Evolutionary conservation across 257 asterid genomes (phyloP), one percentile per base, ranked within the genome.

Genomic region (Scutellaria minor): DNA sequence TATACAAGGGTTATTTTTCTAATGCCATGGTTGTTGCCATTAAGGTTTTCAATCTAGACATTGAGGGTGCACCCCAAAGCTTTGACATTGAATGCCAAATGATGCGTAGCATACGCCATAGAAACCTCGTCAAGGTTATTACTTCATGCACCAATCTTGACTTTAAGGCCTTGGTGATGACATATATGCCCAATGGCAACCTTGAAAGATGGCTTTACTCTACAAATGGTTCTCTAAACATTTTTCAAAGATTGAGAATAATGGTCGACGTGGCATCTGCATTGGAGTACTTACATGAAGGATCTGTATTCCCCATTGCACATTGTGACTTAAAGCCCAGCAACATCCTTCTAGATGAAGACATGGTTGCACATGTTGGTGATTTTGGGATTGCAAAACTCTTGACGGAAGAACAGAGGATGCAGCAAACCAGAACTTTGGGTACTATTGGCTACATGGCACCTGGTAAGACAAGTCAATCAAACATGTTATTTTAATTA

Each of bases 381-480:
- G 74, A 69, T 45, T 69, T 69, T 69, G 74, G 74, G 31, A 55
- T 69, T 31, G 44, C 74, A 9, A 69, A 69, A 27, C 62, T 55
- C 40, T 59, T 68, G 20, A 54, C 45, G 1, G 41, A 52, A 39
- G 53, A 53, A 53, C 64, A 68, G 50, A 68, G 64, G 18, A 68
- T 52, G 73, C 53, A 37, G 1, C 64, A 53, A 44, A 68, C 73
- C 41, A 39, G 53, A 68, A 51, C 73, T 11, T 6, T 68, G 41
- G 73, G 73, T 11, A 53, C 73, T 41, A 68, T 68, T 2, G 73
- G 73, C 12, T 68, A 68, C 53, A 68, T 68, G 7, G 73, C 73
- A 52, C 73, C 64, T 51, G 72, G 72, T 67, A 51, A 35, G 5
- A 9, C 37, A 31, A 31, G 22, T 8, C 37, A 12, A 50, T 12